These are phyloP conservation scores for Coemansia sp. DNA, from an alignment of 192 early-diverging fungal genomes.

Conservation along the genomic window DNA sequence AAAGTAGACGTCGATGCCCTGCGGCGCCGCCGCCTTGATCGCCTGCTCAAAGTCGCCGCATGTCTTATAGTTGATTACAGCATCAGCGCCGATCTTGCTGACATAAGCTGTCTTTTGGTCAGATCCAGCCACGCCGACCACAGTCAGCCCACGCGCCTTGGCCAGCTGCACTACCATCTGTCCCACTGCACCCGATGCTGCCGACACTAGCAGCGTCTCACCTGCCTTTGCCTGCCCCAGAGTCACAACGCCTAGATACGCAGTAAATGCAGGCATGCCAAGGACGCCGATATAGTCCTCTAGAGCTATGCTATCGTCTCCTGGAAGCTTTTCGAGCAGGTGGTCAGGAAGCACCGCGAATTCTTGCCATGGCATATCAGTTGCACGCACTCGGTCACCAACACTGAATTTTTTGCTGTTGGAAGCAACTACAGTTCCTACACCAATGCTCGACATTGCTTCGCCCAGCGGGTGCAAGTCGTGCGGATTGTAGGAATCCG, in stretches of 20 bases:
- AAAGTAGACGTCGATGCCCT: conserved; percentile 87
- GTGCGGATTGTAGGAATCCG: conserved; percentile 48
- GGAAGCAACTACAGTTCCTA: conserved; percentile 68
- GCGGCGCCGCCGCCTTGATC: conserved; percentile 64
- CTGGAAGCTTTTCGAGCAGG: conserved; percentile 16
- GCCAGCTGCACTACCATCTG: conserved; percentile 82
- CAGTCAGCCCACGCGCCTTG: conserved; percentile 71
- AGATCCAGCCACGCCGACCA: conserved; percentile 80
- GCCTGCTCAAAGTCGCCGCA: conserved; percentile 47
- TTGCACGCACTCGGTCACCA: conserved; percentile 67
- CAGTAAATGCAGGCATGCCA: conserved; percentile 83
- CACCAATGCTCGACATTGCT: conserved; percentile 61
- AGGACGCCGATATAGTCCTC: conserved; percentile 64
- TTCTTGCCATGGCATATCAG: conserved; percentile 59
- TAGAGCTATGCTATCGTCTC: conserved; percentile 50
- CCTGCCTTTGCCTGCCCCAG: conserved; percentile 74
- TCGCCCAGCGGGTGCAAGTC: conserved; percentile 55
- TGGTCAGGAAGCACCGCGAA: conserved; percentile 52
- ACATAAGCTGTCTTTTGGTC: conserved; percentile 82
- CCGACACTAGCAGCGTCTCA: conserved; percentile 80
- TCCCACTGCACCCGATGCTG: conserved; percentile 80
- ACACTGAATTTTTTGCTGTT: conserved; percentile 57
- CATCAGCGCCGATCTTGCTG: conserved; percentile 72
- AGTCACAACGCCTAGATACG: conserved; percentile 64
- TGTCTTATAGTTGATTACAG: conserved; percentile 92